These are phyloP conservation scores for Begonia masoniana DNA, from an alignment of 306 rosid species.

Conservation along the genomic window DNA sequence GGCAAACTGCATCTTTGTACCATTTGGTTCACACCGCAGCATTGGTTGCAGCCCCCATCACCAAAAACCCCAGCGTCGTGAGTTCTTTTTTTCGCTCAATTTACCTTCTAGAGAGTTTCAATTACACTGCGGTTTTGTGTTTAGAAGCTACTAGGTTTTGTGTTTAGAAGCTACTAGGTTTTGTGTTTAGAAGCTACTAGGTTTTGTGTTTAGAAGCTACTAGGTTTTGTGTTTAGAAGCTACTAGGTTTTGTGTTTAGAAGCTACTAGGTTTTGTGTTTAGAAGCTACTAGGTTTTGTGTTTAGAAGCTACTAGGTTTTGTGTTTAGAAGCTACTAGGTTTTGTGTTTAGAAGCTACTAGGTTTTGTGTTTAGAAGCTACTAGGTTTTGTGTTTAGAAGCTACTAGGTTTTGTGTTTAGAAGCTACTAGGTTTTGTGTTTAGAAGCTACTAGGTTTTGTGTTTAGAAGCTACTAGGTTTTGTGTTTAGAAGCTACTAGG, in stretches of 20 bases:
- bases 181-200: not conserved
- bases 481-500: not conserved
- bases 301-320: not conserved
- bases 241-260: not conserved
- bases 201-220: not conserved
- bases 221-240: not conserved
- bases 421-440: not conserved
- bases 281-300: not conserved
- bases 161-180: not conserved
- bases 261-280: not conserved
- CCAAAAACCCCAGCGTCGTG: conserved; percentile 62
- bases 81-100: conserved; percentile 17
- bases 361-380: not conserved
- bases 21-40: conserved; percentile 93
- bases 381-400: not conserved
- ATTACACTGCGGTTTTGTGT: not conserved
- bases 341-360: not conserved
- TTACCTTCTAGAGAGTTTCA: not conserved
- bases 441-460: not conserved
- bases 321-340: not conserved
- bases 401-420: not conserved
- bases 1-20: conserved; percentile 91
- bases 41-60: conserved; percentile 65
- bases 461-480: not conserved
- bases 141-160: not conserved